These are phyloP conservation scores for Backusella westeae DNA, from an alignment of 192 early-diverging fungal genomes.

Conservation along the genomic window DNA sequence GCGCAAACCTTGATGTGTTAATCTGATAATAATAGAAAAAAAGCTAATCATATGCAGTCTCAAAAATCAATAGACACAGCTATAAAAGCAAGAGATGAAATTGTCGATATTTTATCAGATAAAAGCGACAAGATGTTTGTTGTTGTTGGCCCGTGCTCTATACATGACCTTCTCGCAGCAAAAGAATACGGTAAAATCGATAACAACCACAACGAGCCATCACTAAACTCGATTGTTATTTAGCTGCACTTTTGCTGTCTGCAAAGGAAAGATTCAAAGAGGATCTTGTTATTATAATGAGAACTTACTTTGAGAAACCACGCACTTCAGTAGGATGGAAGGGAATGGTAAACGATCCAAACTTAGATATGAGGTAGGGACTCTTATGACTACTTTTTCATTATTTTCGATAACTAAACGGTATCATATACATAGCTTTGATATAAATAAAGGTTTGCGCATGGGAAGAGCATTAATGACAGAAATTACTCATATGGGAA, in stretches of 20 bases:
- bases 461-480: conserved; percentile 79
- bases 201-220: no score
- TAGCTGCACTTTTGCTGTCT: conserved; percentile 19
- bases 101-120: conserved; percentile 70
- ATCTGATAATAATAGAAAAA: not conserved
- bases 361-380: conserved; percentile 54
- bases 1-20: not conserved
- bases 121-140: conserved; percentile 83
- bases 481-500: conserved; percentile 76
- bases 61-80: conserved; percentile 31
- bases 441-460: conserved; percentile 95
- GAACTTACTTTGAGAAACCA: conserved; percentile 98
- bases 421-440: conserved; percentile 54
- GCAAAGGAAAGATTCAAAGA: conserved; percentile 59
- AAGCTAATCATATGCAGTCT: not conserved
- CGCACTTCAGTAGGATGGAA: conserved; percentile 93
- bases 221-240: not conserved
- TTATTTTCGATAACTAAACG: not conserved
- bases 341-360: conserved; percentile 80
- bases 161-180: conserved; percentile 86
- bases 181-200: conserved; percentile 67
- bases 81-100: conserved; percentile 54
- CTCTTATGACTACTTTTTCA: not conserved
- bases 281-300: conserved; percentile 90
- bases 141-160: conserved; percentile 93